phyloP scores from a whole-genome alignment of 2,329 filamentous ascomycete genomes.

The Fusarium nelsonii region DNA sequence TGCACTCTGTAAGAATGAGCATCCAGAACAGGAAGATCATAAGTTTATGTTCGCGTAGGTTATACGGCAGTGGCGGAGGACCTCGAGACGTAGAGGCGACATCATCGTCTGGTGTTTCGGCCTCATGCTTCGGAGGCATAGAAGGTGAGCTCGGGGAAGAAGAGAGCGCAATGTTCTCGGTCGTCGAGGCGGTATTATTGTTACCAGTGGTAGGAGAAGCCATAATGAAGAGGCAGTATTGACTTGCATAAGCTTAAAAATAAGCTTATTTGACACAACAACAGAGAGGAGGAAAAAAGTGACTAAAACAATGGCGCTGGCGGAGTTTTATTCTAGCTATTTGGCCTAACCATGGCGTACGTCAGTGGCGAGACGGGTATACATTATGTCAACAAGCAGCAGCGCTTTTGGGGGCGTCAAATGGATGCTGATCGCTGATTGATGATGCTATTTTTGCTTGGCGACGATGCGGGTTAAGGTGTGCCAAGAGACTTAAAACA shows the following conservation, averaged over 20 bases:
- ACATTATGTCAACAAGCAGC: neutral
- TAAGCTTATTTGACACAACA: constrained; percentile 27
- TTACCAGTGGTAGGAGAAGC: neutral
- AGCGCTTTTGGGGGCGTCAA: neutral
- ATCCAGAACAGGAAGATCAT: constrained; percentile 42
- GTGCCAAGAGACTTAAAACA: constrained; percentile 22
- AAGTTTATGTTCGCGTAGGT: constrained; percentile 45
- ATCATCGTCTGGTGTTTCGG: neutral
- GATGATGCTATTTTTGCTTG: constrained; percentile 33
- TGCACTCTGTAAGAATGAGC: constrained; percentile 44
- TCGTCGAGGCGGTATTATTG: neutral
- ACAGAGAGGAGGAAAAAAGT: neutral
- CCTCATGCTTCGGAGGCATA: constrained; percentile 9
- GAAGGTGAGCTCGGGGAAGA: constrained; percentile 17
- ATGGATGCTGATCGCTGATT: neutral
- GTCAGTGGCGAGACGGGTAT: constrained; percentile 21
- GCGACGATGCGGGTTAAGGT: constrained; percentile 12
- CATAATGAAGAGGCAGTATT: neutral
- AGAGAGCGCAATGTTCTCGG: constrained; percentile 4
- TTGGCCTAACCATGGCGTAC: neutral
- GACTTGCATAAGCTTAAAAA: constrained; percentile 32
- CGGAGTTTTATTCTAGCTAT: neutral
- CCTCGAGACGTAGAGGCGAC: neutral
- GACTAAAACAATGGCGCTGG: neutral
- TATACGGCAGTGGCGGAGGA: constrained; percentile 39